Evolutionary conservation across 2,329 filamentous ascomycete species (phyloP).

Genomic region (Botrytis paeoniae): DNA sequence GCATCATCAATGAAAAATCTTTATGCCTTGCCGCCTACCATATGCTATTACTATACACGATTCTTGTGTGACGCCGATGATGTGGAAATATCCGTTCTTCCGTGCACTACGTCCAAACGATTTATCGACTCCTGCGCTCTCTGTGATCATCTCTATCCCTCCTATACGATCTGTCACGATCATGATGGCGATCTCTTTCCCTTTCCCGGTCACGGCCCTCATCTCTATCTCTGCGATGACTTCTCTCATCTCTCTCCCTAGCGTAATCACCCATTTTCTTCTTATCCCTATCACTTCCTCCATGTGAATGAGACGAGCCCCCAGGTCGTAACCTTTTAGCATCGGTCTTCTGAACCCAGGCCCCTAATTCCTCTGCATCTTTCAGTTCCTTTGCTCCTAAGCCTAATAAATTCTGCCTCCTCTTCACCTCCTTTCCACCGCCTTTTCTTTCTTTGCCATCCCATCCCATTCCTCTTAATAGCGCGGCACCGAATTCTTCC

Average conservation of each 20-base stretch:
- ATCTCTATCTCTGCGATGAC: constrained; percentile 38
- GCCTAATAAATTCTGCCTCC: constrained; percentile 77
- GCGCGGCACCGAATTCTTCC: constrained; percentile 88
- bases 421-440: constrained; percentile 61
- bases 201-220: constrained; percentile 35
- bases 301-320: constrained; percentile 30
- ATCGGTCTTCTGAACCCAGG: constrained; percentile 71
- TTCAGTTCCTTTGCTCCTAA: constrained; percentile 84
- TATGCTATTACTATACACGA: neutral
- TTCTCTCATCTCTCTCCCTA: constrained; percentile 42
- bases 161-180: constrained; percentile 26
- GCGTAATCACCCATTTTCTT: constrained; percentile 44
- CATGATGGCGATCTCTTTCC: constrained; percentile 19
- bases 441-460: constrained; percentile 61
- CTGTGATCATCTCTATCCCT: constrained; percentile 33
- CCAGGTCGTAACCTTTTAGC: constrained; percentile 46
- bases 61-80: neutral
- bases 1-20: neutral
- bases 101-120: constrained; percentile 14
- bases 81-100: neutral
- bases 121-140: constrained; percentile 21
- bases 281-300: constrained; percentile 37
- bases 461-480: constrained; percentile 94
- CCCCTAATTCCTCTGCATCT: constrained; percentile 68
- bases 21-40: neutral